Evolutionary conservation across 768 basidiomycete genomes (phyloP), one percentile per base, ranked within the genome.

Genomic region (Mycena galopus): DNA sequence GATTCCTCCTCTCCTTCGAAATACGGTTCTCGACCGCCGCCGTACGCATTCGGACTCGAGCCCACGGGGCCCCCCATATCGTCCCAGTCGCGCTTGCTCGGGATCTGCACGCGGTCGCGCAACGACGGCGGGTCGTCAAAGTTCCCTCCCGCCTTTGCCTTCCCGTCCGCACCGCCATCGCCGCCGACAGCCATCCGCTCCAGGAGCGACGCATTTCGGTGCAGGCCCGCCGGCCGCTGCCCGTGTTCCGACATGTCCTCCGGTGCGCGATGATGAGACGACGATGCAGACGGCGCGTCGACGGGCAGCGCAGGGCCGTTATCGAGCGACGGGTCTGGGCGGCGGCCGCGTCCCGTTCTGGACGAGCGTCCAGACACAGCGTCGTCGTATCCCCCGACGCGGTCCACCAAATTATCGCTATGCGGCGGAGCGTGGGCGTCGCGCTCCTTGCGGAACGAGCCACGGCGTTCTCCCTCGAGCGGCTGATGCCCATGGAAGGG

Each of bases 11-110:
- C 71, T n/a, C 60, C 71, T 17, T 67, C 71, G 55, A 57, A 53
- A 51, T 67, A 63, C 23, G 27, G 10, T 1, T 67, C 71, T 8
- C 65, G 60, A 12, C 65, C n/a, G n/a, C n/a, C n/a, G n/a, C n/a
- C 71, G 42, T 72, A 63, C 12, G 19, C 50, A 19, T 72, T 65
- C 5, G 71, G 65, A 37, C 61, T 72, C 39, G 53, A 42, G 7
- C 64, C 60, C 53, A 39, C 32, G 1, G n/a, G 11, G 8, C 63
- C 65, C 23, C 62, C 61, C 56, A 64, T 65, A 27, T 73, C 72
- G 19, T 68, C 62, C 67, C 72, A 61, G 33, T 73, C 72, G 12
- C 72, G 66, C 37, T 73, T 73, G 63, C 72, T 73, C 29, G 72
- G 72, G 25, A 73, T 58, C 51, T 73, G 72, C 25, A 73, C 72